These are phyloP conservation scores for Taphrina confusa DNA, from an alignment of 1,139 yeast species.

Conservation along the genomic window DNA sequence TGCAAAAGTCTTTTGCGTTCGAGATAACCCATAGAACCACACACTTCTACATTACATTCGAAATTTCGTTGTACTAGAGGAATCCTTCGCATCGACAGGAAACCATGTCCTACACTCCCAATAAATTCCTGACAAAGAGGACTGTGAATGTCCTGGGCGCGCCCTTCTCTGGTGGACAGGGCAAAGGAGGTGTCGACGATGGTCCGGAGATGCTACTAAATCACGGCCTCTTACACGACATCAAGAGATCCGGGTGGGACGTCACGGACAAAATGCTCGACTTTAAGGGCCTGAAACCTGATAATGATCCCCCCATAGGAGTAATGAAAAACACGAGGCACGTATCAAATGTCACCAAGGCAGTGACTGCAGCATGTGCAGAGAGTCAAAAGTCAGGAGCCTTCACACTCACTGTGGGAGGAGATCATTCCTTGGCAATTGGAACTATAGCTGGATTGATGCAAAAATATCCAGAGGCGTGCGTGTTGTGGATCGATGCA, in stretches of 20 bases:
- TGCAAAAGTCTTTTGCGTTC: no score
- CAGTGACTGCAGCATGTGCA: constrained; percentile 63
- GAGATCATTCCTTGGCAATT: constrained; percentile 95
- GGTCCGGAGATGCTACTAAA: constrained; percentile 83
- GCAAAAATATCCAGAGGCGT: constrained; percentile 78
- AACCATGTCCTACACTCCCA: constrained; percentile 26
- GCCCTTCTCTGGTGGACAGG: constrained; percentile 74
- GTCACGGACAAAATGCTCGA: constrained; percentile 60
- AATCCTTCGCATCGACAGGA: no score
- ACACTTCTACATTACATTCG: no score
- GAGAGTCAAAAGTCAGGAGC: constrained; percentile 53
- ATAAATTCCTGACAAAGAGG: constrained; percentile 37
- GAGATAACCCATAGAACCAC: no score
- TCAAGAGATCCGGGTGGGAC: constrained; percentile 72
- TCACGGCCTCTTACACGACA: constrained; percentile 66
- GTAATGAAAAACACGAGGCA: constrained; percentile 71
- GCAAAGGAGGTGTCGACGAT: constrained; percentile 85
- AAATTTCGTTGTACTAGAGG: no score
- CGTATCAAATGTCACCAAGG: constrained; percentile 72
- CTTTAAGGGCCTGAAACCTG: constrained; percentile 44
- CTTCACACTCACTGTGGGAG: constrained; percentile 86
- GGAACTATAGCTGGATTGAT: constrained; percentile 88
- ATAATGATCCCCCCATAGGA: constrained; percentile 48
- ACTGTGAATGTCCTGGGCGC: constrained; percentile 39
- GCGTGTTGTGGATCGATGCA: constrained; percentile 94